phyloP scores from a whole-genome alignment of 805 yeast genomes.

The Cyberlindnera lachancei region DNA sequence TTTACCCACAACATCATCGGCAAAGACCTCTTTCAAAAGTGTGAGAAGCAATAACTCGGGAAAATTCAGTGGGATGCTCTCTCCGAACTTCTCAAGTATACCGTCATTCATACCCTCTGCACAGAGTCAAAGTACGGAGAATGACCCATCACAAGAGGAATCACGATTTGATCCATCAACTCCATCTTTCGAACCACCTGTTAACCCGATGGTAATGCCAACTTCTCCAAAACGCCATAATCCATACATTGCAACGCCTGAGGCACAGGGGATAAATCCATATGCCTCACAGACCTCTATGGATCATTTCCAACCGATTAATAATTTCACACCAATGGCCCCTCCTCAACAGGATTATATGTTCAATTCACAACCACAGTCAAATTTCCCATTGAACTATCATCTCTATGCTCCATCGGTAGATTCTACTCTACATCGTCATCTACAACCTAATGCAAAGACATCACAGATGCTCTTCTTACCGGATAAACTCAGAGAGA shows the following conservation, averaged over 20 bases:
- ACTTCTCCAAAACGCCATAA: constrained; percentile 4
- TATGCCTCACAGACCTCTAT: constrained; percentile 9
- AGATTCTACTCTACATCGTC: constrained; percentile 58
- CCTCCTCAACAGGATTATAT: constrained; percentile 9
- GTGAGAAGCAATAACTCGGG: constrained; percentile 5
- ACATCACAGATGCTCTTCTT: constrained; percentile 64
- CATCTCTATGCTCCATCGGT: constrained; percentile 89
- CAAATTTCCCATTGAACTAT: constrained; percentile 56
- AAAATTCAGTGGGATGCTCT: constrained; percentile 25
- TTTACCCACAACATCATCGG: constrained; percentile 9
- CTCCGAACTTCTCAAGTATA: constrained; percentile 32
- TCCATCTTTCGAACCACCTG: constrained; percentile 26
- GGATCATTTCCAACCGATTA: constrained; percentile 1
- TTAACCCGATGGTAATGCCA: constrained; percentile 9
- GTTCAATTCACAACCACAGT: constrained; percentile 11
- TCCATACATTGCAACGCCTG: neutral
- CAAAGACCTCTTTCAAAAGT: neutral
- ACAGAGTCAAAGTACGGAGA: too few relatives aligned
- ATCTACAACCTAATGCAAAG: constrained; percentile 64
- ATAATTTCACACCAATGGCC: constrained; percentile 12
- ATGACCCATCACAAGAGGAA: too few relatives aligned
- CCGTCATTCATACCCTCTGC: constrained; percentile 23
- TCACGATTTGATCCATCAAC: constrained; percentile 1
- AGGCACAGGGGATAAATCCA: constrained; percentile 11
- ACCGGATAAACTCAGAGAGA: constrained; percentile 63